A percentile compares a stretch with the other conserved stretches of the same genome.
phyloP scores from a whole-genome alignment of 2,329 filamentous ascomycete genomes.

The Alternaria hordeiaustralica region DNA sequence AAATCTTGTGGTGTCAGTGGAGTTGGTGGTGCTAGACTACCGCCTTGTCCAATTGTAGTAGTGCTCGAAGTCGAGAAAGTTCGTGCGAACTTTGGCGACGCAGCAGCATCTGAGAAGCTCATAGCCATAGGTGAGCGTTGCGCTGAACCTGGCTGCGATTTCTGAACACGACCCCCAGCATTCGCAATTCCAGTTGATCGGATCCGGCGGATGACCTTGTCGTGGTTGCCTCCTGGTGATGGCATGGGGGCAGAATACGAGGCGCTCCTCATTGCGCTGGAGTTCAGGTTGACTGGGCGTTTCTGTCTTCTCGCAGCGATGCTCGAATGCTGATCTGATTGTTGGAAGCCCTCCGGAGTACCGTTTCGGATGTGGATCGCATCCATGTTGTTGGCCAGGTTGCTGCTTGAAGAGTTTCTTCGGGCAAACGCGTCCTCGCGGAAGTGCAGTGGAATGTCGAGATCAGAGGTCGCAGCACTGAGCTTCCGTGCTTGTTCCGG shows the following conservation, averaged over 20 bases:
- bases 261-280: constrained; percentile 49
- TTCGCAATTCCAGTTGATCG: constrained; percentile 55
- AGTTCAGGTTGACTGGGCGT: constrained; percentile 49
- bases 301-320: constrained; percentile 52
- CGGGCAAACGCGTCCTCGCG: constrained; percentile 42
- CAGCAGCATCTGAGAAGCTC: constrained; percentile 56
- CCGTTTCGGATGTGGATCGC: constrained; percentile 47
- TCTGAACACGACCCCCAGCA: constrained; percentile 55
- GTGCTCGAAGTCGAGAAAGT: constrained; percentile 47
- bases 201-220: constrained; percentile 55
- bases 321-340: constrained; percentile 48
- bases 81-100: constrained; percentile 54
- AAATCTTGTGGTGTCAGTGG: constrained; percentile 54
- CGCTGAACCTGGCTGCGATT: constrained; percentile 52
- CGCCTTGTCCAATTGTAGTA: constrained; percentile 44
- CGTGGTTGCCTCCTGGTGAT: constrained; percentile 47
- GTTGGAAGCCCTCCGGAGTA: constrained; percentile 46
- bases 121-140: constrained; percentile 57
- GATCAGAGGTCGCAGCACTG: constrained; percentile 40
- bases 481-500: constrained; percentile 39
- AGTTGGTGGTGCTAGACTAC: constrained; percentile 56
- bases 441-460: constrained; percentile 39
- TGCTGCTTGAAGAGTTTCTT: constrained; percentile 49
- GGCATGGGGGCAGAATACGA: constrained; percentile 52
- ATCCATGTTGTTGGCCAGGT: constrained; percentile 48